These are phyloP conservation scores for Xylariaceae sp. DNA, from an alignment of 2,329 filamentous ascomycete genomes.

Conservation along the genomic window DNA sequence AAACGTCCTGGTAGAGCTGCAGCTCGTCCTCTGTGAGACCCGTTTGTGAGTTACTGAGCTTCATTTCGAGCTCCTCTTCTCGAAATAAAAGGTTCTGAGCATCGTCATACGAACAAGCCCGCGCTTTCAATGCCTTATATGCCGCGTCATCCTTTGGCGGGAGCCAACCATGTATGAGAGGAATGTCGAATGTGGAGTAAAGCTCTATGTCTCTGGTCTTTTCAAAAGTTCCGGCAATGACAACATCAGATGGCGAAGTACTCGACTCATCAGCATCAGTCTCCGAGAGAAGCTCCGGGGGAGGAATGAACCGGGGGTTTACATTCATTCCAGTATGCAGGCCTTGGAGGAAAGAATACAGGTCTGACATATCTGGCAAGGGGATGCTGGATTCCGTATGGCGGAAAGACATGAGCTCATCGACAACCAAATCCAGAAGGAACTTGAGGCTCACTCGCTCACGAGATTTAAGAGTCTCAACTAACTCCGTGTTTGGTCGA, in stretches of 20 bases:
- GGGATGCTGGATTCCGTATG: slow-evolving; percentile 57
- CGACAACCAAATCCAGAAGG: slow-evolving; percentile 82
- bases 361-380: slow-evolving; percentile 79
- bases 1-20: slow-evolving; percentile 73
- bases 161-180: slow-evolving; percentile 90
- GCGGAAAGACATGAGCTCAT: slow-evolving; percentile 80
- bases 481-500: slow-evolving; percentile 59
- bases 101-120: slow-evolving; percentile 83
- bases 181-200: slow-evolving; percentile 83
- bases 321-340: slow-evolving; percentile 98
- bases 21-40: slow-evolving; percentile 70
- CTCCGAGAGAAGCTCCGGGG: slow-evolving; percentile 47
- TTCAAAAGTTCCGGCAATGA: slow-evolving; percentile 71
- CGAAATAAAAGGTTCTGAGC: slow-evolving; percentile 83
- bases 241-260: slow-evolving; percentile 45
- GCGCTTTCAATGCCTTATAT: slow-evolving; percentile 64
- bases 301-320: slow-evolving; percentile 78
- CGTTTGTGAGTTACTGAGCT: slow-evolving; percentile 52
- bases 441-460: slow-evolving; percentile 86
- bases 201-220: slow-evolving; percentile 83
- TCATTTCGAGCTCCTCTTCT: slow-evolving; percentile 82
- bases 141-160: slow-evolving; percentile 62
- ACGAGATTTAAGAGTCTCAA: slow-evolving; percentile 69
- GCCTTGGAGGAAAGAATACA: slow-evolving; percentile 82
- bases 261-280: slow-evolving; percentile 44